A percentile compares a stretch with the other conserved stretches of the same genome.
phyloP scores from a whole-genome alignment of 805 yeast genomes.

The Candida quercuum region DNA sequence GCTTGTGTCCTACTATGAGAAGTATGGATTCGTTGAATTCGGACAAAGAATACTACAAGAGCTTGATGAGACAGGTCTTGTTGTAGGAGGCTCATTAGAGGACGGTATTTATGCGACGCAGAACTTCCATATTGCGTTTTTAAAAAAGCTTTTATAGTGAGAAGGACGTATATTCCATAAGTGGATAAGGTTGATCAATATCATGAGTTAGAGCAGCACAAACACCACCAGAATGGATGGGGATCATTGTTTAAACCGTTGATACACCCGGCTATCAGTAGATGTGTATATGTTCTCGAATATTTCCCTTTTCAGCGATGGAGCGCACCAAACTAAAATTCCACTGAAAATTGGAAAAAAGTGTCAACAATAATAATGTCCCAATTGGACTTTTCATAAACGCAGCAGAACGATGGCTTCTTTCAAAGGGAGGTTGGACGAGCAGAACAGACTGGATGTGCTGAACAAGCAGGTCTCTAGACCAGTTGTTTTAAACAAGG shows the following conservation, averaged over 20 bases:
- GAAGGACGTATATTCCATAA: too few species aligned
- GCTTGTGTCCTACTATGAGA: slow-evolving; percentile 9
- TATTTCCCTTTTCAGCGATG: too few species aligned
- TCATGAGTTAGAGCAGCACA: too few species aligned
- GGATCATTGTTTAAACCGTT: too few species aligned
- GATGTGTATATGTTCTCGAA: too few species aligned
- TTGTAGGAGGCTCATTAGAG: slow-evolving; percentile 14
- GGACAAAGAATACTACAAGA: slow-evolving; percentile 5
- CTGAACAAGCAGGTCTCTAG: slow-evolving; percentile 15
- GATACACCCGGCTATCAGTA: too few species aligned
- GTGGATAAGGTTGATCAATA: too few species aligned
- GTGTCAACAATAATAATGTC: too few species aligned
- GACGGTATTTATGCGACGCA: slow-evolving; percentile 15
- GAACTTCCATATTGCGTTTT: slow-evolving; percentile 17
- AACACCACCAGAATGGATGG: too few species aligned
- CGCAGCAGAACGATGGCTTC: not conserved
- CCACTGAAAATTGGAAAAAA: not conserved
- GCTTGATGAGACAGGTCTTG: slow-evolving; percentile 15
- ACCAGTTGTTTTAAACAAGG: slow-evolving; percentile 15
- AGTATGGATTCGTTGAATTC: slow-evolving; percentile 16
- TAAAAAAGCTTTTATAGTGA: too few species aligned
- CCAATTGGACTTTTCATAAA: not conserved
- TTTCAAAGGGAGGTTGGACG: not conserved
- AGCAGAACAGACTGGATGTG: slow-evolving; percentile 4
- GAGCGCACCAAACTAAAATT: too few species aligned